These are phyloP conservation scores for Hippophae tibetana DNA, from an alignment of 306 rosid species.

Conservation along the genomic window DNA sequence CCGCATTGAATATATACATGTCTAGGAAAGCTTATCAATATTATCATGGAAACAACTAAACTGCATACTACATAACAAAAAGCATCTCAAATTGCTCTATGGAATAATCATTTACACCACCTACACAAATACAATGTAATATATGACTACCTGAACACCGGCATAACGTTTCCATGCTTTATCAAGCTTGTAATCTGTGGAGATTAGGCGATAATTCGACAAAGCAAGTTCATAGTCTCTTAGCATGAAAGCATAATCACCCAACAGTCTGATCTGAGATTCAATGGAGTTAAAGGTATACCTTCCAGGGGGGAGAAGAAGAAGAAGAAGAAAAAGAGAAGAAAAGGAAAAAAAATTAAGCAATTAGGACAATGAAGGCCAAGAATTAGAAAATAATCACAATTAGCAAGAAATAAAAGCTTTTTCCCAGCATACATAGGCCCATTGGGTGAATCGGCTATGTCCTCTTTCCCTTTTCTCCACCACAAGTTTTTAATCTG, in stretches of 20 bases:
- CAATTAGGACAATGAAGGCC: conserved; percentile 26
- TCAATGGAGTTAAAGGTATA: conserved; percentile 83
- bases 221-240: conserved; percentile 94
- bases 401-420: conserved; percentile 11
- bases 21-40: too few species aligned
- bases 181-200: conserved; percentile 97
- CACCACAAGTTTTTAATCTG: conserved; percentile 97
- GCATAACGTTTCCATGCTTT: conserved; percentile 99
- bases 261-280: conserved; percentile 93
- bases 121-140: not conserved
- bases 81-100: too few species aligned
- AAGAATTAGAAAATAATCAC: conserved; percentile 13
- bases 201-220: conserved; percentile 89
- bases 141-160: conserved; percentile 76
- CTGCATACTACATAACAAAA: too few species aligned
- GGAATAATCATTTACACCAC: too few species aligned
- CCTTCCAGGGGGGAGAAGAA: conserved; percentile 36
- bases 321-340: conserved; percentile 12
- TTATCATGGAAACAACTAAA: too few species aligned
- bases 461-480: conserved; percentile 98
- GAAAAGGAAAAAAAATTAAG: conserved; percentile 23
- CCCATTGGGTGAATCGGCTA: conserved; percentile 62
- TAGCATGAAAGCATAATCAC: conserved; percentile 97
- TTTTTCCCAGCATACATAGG: conserved; percentile 46
- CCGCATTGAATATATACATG: too few species aligned